A percentile compares a stretch with the other conserved stretches of the same genome.
phyloP scores from a whole-genome alignment of 371 early-diverging fungal genomes.

The Mucor plumbeus region DNA sequence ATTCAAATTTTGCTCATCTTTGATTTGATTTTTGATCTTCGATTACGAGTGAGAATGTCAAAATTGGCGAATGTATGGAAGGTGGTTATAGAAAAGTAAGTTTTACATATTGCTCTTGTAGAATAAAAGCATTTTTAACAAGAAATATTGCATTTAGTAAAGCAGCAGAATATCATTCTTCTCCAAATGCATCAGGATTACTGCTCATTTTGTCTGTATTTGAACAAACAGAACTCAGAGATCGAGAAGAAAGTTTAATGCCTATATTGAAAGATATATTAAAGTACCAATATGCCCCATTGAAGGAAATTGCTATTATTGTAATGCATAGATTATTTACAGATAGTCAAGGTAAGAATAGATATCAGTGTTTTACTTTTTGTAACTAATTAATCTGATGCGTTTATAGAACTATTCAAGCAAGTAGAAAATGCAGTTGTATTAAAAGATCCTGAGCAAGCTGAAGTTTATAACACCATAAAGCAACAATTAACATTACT shows the following conservation, averaged over 20 bases:
- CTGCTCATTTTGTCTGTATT: slow-evolving; percentile 8
- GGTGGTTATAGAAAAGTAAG: slow-evolving; percentile 35
- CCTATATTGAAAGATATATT: slow-evolving; percentile 59
- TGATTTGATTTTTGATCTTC: slow-evolving; percentile 51
- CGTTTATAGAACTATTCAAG: slow-evolving; percentile 34
- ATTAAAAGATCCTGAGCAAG: slow-evolving; percentile 42
- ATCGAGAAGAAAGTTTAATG: slow-evolving; percentile 45
- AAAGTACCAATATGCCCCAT: slow-evolving; percentile 50
- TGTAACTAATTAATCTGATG: neutral
- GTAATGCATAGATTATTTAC: slow-evolving; percentile 57
- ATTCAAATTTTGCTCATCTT: slow-evolving; percentile 56
- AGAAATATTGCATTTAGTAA: neutral
- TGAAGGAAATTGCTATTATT: slow-evolving; percentile 51
- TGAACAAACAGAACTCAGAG: slow-evolving; percentile 34
- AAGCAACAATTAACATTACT: slow-evolving; percentile 33
- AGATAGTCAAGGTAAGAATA: slow-evolving; percentile 46
- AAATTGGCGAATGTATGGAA: slow-evolving; percentile 39
- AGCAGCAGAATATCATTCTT: slow-evolving; percentile 6
- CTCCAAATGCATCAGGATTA: neutral
- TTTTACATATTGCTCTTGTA: neutral
- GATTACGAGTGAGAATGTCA: slow-evolving; percentile 48
- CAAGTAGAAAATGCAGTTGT: slow-evolving; percentile 39
- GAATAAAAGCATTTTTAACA: neutral
- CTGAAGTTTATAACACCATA: slow-evolving; percentile 45
- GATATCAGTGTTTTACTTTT: neutral